Conservation (phyloP, 2,329 filamentous ascomycete genomes). For the Alternaria longipes region DNA sequence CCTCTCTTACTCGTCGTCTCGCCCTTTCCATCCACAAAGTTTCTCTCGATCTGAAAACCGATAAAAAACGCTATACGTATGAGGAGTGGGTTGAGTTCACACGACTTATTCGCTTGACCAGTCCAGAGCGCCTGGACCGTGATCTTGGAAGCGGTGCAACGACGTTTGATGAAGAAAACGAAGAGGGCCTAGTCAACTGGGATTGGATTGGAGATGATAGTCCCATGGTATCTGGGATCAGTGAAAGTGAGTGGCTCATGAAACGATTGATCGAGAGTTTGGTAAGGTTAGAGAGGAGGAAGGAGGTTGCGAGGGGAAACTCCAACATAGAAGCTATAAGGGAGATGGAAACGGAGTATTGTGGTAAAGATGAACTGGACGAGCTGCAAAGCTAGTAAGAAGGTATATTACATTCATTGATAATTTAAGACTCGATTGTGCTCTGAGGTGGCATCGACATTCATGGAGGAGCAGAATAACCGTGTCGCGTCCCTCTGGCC, state of each 20-base stretch:
- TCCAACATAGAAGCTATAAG: constrained; percentile 5
- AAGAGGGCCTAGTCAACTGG: constrained; percentile 71
- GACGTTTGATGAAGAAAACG: constrained; percentile 63
- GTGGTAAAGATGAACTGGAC: background rate
- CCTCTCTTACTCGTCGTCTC: constrained; percentile 67
- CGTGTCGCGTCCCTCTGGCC: background rate
- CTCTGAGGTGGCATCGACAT: background rate
- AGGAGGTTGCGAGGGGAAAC: constrained; percentile 20
- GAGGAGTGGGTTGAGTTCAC: constrained; percentile 90
- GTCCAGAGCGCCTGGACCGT: constrained; percentile 23
- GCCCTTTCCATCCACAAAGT: constrained; percentile 75
- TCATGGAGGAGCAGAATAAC: background rate
- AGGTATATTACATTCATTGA: background rate
- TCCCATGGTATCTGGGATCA: constrained; percentile 70
- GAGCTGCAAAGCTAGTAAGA: background rate
- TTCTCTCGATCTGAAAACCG: constrained; percentile 67
- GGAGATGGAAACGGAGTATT: constrained; percentile 4
- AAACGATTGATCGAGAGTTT: constrained; percentile 72
- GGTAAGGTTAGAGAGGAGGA: constrained; percentile 47
- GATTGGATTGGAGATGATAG: constrained; percentile 77
- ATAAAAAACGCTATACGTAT: constrained; percentile 75
- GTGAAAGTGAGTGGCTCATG: constrained; percentile 73
- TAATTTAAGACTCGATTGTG: background rate
- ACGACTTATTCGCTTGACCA: constrained; percentile 71
- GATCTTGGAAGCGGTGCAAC: constrained; percentile 12